phyloP scores from a whole-genome alignment of 768 basidiomycete species.

The Termitomyces sp. region DNA sequence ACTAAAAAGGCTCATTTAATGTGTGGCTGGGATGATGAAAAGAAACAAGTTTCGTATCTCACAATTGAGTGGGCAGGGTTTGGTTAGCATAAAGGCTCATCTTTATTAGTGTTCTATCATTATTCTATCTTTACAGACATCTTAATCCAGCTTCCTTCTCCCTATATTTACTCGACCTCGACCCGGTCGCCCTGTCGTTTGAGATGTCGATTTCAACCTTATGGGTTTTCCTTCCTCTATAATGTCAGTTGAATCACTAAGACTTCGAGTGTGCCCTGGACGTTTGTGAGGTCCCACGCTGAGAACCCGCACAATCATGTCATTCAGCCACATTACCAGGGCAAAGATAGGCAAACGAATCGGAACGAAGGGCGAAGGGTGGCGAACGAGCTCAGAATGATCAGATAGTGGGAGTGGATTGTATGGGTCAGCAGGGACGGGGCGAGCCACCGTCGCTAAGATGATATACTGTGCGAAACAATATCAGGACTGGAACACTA shows the following conservation, averaged over 20 bases:
- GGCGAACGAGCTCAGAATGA: slow-evolving; percentile 39
- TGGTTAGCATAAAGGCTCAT: slow-evolving; percentile 36
- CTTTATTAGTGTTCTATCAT: slow-evolving; percentile 6
- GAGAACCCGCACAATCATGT: slow-evolving; percentile 56
- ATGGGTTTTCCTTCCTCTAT: slow-evolving; percentile 52
- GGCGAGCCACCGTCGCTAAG: slow-evolving; percentile 75
- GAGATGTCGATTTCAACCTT: slow-evolving; percentile 21
- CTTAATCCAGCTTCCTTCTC: slow-evolving; percentile 43
- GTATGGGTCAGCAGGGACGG: slow-evolving; percentile 73
- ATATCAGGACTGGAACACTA: not conserved
- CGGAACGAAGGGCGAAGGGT: slow-evolving; percentile 75
- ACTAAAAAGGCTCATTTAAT: slow-evolving; percentile 95
- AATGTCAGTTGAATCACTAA: slow-evolving; percentile 49
- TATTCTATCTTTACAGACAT: not conserved
- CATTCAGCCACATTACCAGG: slow-evolving; percentile 69
- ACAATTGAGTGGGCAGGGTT: slow-evolving; percentile 92
- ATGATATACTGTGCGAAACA: slow-evolving; percentile 61
- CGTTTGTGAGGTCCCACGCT: slow-evolving; percentile 37
- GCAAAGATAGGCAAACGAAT: slow-evolving; percentile 77
- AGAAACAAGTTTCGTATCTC: slow-evolving; percentile 61
- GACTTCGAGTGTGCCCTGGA: slow-evolving; percentile 9
- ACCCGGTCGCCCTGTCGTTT: slow-evolving; percentile 14
- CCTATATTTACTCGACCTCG: slow-evolving; percentile 32
- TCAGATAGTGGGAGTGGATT: slow-evolving; percentile 40
- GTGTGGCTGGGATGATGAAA: slow-evolving; percentile 81